A percentile compares a stretch with the other conserved stretches of the same genome.
phyloP scores from a whole-genome alignment of 768 basidiomycete species.

The Rossbeevera mucosa region DNA sequence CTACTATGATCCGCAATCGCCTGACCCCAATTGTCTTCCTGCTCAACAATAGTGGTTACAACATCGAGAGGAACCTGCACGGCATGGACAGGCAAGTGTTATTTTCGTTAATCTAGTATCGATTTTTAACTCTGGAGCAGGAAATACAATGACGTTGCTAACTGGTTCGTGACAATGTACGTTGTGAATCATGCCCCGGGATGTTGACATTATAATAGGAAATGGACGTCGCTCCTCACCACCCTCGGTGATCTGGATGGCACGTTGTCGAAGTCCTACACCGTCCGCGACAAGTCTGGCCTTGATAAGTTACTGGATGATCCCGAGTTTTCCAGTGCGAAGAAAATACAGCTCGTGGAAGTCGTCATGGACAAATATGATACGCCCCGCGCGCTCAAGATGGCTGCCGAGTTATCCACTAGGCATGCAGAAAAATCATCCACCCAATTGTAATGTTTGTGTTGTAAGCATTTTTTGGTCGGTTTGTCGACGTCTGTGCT shows the following conservation, averaged over 20 bases:
- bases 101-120: not conserved
- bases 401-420: conserved; percentile 40
- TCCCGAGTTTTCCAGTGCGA: conserved; percentile 53
- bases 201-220: conserved; percentile 33
- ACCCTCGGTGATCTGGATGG: conserved; percentile 51
- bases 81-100: conserved; percentile 47
- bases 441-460: conserved; percentile 13
- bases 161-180: conserved; percentile 46
- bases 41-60: conserved; percentile 79
- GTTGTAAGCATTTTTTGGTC: not conserved
- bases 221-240: conserved; percentile 61
- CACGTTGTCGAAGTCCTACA: conserved; percentile 55
- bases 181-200: not conserved
- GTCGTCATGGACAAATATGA: conserved; percentile 71
- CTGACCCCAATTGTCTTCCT: conserved; percentile 83
- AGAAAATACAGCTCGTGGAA: conserved; percentile 76
- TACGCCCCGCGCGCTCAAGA: conserved; percentile 59
- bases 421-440: conserved; percentile 15
- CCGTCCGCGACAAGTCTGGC: conserved; percentile 61
- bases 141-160: conserved; percentile 81
- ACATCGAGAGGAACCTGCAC: conserved; percentile 79
- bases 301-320: conserved; percentile 65
- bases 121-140: conserved; percentile 29
- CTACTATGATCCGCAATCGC: conserved; percentile 71
- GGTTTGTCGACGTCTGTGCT: not conserved